A percentile compares a stretch with the other conserved stretches of the same genome.
Evolutionary conservation across 257 asterid genomes (phyloP).

Genomic region (Nicotiana sylvestris): DNA sequence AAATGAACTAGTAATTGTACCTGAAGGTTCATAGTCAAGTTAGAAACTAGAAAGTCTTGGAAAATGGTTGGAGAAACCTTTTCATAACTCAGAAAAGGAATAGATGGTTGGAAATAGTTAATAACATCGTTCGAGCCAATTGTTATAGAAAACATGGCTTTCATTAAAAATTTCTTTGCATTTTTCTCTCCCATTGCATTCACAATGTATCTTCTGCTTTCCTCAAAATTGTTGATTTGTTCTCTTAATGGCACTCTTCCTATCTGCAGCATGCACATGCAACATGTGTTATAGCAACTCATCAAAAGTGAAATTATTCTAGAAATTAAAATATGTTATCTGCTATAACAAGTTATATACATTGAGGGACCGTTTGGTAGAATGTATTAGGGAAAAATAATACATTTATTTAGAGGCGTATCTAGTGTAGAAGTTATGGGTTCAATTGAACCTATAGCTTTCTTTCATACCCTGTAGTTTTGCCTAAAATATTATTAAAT

Average conservation of each 20-base stretch:
- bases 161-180: constrained; percentile 27
- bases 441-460: too few species aligned
- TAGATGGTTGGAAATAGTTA: constrained; percentile 41
- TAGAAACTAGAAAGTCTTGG: constrained; percentile 44
- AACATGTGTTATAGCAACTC: not conserved
- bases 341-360: too few species aligned
- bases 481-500: too few species aligned
- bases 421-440: too few species aligned
- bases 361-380: too few species aligned
- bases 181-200: constrained; percentile 34
- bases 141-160: constrained; percentile 43
- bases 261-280: constrained; percentile 23
- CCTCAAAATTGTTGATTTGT: constrained; percentile 41
- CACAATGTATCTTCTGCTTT: constrained; percentile 38
- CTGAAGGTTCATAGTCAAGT: constrained; percentile 45
- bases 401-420: too few species aligned
- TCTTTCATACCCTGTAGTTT: too few species aligned
- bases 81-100: constrained; percentile 23
- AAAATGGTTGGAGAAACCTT: constrained; percentile 29
- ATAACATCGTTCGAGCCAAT: constrained; percentile 52
- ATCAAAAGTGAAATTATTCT: too few species aligned
- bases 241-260: constrained; percentile 42
- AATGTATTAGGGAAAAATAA: too few species aligned
- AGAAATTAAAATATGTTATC: too few species aligned
- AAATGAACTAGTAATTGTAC: constrained; percentile 17